A percentile compares a stretch with the other conserved stretches of the same genome.
These are phyloP conservation scores for Citrus glauca DNA, from an alignment of 345 rosid genomes.

Conservation along the genomic window DNA sequence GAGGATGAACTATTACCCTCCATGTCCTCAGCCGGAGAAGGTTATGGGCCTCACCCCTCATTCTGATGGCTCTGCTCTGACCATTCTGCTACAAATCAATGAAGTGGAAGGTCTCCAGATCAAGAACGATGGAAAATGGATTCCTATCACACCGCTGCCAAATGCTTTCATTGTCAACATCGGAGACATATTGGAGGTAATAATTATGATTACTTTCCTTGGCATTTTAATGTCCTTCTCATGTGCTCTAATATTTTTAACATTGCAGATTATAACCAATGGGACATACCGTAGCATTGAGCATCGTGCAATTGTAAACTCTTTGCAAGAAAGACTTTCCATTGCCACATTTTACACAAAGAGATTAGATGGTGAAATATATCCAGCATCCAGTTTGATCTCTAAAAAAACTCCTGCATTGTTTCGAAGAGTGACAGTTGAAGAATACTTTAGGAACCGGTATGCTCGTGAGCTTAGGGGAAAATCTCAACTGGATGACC, in stretches of 20 bases:
- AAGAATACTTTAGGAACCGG: no score
- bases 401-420: constrained; percentile 21
- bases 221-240: neutral
- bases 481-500: no score
- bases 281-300: no score
- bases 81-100: neutral
- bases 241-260: neutral
- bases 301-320: no score
- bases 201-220: neutral
- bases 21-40: constrained; percentile 28
- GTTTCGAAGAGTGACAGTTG: constrained; percentile 22
- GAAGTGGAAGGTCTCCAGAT: no score
- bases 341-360: neutral
- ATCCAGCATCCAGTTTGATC: constrained; percentile 29
- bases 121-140: no score
- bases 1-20: constrained; percentile 36
- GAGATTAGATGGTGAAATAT: neutral
- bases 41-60: neutral
- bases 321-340: neutral
- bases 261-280: constrained; percentile 29
- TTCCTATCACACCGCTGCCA: no score
- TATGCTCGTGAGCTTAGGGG: no score
- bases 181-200: neutral
- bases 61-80: neutral
- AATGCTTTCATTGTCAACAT: no score